Evolutionary conservation across 2,329 filamentous ascomycete species (phyloP).

Genomic region (Trichoderma citrinoviride): DNA sequence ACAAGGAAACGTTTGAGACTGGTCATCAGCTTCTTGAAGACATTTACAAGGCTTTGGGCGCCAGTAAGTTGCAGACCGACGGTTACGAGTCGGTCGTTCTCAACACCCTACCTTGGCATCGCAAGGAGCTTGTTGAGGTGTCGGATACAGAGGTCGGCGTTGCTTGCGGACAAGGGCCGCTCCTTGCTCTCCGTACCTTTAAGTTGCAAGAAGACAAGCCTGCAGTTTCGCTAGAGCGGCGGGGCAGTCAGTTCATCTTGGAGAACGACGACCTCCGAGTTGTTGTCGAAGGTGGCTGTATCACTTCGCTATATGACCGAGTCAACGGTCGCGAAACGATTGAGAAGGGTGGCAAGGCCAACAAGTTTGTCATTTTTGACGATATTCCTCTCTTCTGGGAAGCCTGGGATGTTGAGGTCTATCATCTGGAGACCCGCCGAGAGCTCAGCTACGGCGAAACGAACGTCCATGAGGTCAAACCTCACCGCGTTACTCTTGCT

Average conservation of each 20-base stretch:
- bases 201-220: constrained; percentile 44
- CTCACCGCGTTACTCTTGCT: constrained; percentile 75
- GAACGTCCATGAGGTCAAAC: constrained; percentile 66
- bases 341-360: constrained; percentile 70
- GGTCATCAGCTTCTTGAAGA: constrained; percentile 70
- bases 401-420: constrained; percentile 97
- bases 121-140: constrained; percentile 69
- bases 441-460: constrained; percentile 69
- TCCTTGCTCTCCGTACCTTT: constrained; percentile 52
- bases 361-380: constrained; percentile 91
- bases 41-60: constrained; percentile 64
- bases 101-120: constrained; percentile 85
- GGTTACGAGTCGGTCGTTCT: constrained; percentile 58
- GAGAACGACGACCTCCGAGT: constrained; percentile 75
- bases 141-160: constrained; percentile 53
- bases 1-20: constrained; percentile 75
- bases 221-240: constrained; percentile 52
- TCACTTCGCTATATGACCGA: constrained; percentile 81
- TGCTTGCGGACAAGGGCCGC: constrained; percentile 54
- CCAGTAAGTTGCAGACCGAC: constrained; percentile 46
- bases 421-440: constrained; percentile 81
- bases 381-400: constrained; percentile 98
- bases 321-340: constrained; percentile 73
- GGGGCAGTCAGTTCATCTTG: constrained; percentile 65
- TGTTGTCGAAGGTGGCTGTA: constrained; percentile 69